These are phyloP conservation scores for Kalaharituber pfeilii DNA, from an alignment of 2,329 filamentous ascomycete genomes.

Conservation along the genomic window DNA sequence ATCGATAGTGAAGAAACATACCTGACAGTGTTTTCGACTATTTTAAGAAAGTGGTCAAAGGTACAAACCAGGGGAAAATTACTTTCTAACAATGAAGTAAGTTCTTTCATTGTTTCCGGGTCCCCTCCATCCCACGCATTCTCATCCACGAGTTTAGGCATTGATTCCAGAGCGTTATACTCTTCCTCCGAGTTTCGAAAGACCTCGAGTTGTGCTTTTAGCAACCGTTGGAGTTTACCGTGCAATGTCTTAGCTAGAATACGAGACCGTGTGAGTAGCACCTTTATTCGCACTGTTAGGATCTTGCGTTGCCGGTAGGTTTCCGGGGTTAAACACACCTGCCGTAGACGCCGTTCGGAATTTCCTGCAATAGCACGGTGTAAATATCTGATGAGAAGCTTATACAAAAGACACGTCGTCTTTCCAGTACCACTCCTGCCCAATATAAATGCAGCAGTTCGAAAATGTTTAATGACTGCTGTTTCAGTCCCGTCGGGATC, in stretches of 20 bases:
- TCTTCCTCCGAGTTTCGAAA: neutral
- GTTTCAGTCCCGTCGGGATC: slow-evolving; percentile 24
- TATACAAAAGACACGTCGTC: slow-evolving; percentile 25
- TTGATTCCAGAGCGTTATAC: slow-evolving; percentile 11
- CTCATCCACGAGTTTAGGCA: too few relatives aligned
- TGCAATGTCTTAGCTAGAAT: slow-evolving; percentile 23
- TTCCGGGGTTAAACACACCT: neutral
- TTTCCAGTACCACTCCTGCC: slow-evolving; percentile 26
- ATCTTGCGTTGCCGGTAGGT: neutral
- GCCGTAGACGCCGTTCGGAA: slow-evolving; percentile 5
- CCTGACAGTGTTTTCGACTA: slow-evolving; percentile 6
- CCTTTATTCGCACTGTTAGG: slow-evolving; percentile 9
- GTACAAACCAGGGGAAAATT: slow-evolving; percentile 25
- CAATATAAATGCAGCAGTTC: slow-evolving; percentile 23
- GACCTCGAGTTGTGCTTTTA: slow-evolving; percentile 16
- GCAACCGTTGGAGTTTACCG: slow-evolving; percentile 20
- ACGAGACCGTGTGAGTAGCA: slow-evolving; percentile 24
- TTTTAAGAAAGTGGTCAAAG: slow-evolving; percentile 22
- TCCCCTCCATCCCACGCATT: too few relatives aligned
- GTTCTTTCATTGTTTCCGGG: too few relatives aligned
- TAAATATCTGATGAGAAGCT: slow-evolving; percentile 23
- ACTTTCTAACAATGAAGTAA: slow-evolving; percentile 3
- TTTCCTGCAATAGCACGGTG: slow-evolving; percentile 7
- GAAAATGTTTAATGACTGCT: slow-evolving; percentile 21
- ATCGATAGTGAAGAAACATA: slow-evolving; percentile 11